Evolutionary conservation across 129 eudicot genomes (phyloP).

Genomic region (Tanacetum coccineum): DNA sequence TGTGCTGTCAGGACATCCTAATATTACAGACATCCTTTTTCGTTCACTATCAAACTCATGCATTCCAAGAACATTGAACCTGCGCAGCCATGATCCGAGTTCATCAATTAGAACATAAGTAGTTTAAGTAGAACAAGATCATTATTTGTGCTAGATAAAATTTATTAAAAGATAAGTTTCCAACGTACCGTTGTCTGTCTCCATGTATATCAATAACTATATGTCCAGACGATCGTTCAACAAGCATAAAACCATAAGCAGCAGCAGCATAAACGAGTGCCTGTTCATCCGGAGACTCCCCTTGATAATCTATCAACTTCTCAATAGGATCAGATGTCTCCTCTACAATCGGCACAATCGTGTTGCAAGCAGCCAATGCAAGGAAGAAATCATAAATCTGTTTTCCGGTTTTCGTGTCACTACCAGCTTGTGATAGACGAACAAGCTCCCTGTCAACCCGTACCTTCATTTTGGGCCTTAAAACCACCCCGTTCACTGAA

Average conservation of each 20-base stretch:
- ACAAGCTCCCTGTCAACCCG: conserved; percentile 65
- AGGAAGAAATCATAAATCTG: conserved; percentile 64
- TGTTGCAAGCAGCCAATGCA: conserved; percentile 94
- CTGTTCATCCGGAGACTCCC: conserved; percentile 97
- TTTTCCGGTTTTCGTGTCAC: conserved; percentile 41
- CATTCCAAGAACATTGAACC: conserved; percentile 46
- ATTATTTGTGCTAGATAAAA: neutral
- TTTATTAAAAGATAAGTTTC: neutral
- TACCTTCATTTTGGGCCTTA: conserved; percentile 76
- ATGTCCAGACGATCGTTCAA: conserved; percentile 93
- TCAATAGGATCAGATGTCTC: conserved; percentile 53
- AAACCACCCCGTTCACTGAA: conserved; percentile 60
- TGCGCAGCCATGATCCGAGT: conserved; percentile 25
- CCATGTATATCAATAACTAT: conserved; percentile 89
- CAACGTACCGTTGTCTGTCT: conserved; percentile 67
- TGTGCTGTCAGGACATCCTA: conserved; percentile 30
- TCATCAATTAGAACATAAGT: conserved; percentile 8
- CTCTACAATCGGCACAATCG: conserved; percentile 73
- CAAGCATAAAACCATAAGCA: conserved; percentile 80
- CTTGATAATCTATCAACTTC: conserved; percentile 78
- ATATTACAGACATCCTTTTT: conserved; percentile 38
- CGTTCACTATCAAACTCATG: conserved; percentile 39
- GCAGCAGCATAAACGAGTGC: conserved; percentile 96
- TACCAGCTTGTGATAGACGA: conserved; percentile 36
- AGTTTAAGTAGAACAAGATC: conserved; percentile 4